Percentiles rank a stretch among this genome's conserved stretches.
Conservation (phyloP, 192 early-diverging fungal genomes). For the Backusella circina region DNA sequence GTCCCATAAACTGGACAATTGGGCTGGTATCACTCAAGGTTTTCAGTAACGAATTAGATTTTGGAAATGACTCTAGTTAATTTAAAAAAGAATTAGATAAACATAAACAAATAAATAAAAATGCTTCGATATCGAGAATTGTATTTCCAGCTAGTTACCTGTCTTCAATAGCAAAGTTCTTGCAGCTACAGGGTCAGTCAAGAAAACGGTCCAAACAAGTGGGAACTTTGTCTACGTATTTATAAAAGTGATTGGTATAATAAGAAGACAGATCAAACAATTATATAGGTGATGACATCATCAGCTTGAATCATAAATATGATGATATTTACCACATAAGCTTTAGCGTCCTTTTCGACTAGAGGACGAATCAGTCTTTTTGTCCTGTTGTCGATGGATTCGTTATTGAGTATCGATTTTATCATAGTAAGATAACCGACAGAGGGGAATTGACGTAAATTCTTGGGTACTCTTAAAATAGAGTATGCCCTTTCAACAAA, state of each 20-base stretch:
- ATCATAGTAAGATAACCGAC: background rate
- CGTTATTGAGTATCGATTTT: background rate
- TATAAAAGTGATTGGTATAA: background rate
- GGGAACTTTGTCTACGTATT: background rate
- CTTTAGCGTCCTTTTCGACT: background rate
- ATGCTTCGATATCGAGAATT: background rate
- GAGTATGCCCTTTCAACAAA: background rate
- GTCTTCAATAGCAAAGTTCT: background rate
- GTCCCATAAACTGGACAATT: background rate
- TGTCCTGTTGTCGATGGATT: background rate
- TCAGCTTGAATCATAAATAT: background rate
- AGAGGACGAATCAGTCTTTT: background rate
- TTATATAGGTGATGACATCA: background rate
- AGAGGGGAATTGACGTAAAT: background rate
- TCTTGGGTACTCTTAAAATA: background rate
- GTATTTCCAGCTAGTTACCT: background rate
- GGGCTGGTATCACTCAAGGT: background rate
- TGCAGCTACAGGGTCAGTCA: background rate
- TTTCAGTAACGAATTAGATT: background rate
- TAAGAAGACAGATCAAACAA: background rate
- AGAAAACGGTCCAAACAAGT: background rate
- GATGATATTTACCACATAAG: background rate
- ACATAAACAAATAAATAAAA: background rate
- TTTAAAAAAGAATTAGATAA: background rate
- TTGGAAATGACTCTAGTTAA: slow-evolving; percentile 1